Evolutionary conservation across 1,139 yeast genomes (phyloP).

Genomic region (Kodamaea sp.): DNA sequence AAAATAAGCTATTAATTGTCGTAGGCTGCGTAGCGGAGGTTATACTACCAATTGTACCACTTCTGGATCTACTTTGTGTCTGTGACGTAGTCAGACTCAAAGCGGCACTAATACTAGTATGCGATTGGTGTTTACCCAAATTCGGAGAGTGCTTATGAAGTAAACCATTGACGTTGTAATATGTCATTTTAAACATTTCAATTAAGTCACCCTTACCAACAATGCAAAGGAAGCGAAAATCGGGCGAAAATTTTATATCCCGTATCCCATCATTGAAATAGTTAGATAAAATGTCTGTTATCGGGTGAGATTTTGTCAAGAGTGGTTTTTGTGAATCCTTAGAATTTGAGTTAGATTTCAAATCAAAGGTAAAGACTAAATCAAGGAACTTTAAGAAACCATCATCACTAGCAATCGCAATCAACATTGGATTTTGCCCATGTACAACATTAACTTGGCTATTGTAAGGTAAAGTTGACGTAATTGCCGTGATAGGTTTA

Average conservation of each 20-base stretch:
- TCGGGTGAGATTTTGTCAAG: conserved; percentile 17
- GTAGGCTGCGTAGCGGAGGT: conserved; percentile 15
- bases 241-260: conserved; percentile 58
- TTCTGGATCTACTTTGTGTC: conserved; percentile 29
- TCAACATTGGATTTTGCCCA: conserved; percentile 40
- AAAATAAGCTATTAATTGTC: conserved; percentile 14
- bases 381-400: conserved; percentile 63
- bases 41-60: conserved; percentile 36
- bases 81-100: conserved; percentile 4
- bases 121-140: conserved; percentile 14
- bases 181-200: conserved; percentile 48
- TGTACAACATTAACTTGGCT: conserved; percentile 1
- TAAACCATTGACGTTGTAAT: conserved; percentile 36
- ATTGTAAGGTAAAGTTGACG: conserved; percentile 33
- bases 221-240: conserved; percentile 55
- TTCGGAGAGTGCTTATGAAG: conserved; percentile 18
- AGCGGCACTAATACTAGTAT: conserved; percentile 14
- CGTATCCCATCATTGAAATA: conserved; percentile 63
- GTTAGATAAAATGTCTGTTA: conserved; percentile 61
- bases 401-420: conserved; percentile 61
- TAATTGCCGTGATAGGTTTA: conserved; percentile 42
- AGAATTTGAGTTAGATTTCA: conserved; percentile 9
- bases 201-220: conserved; percentile 60
- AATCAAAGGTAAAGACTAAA: conserved; percentile 22
- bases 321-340: conserved; percentile 8